These are phyloP conservation scores for Colletotrichum sp. DNA, from an alignment of 2,329 filamentous ascomycete genomes.

Conservation along the genomic window DNA sequence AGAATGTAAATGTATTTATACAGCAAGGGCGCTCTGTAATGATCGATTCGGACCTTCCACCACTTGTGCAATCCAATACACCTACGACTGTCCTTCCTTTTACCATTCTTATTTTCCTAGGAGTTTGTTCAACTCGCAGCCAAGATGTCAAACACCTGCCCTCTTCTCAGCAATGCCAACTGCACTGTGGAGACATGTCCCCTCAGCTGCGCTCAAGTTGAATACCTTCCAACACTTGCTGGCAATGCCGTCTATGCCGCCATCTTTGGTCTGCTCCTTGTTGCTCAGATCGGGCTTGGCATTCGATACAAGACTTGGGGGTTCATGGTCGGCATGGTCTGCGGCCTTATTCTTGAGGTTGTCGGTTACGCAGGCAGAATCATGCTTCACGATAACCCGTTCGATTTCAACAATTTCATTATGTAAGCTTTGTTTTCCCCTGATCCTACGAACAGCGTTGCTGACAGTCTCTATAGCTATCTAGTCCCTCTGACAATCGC, in stretches of 20 bases:
- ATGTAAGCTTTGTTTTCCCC: background rate
- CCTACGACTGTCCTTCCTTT: background rate
- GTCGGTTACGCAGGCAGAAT: conserved; percentile 68
- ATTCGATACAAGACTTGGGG: background rate
- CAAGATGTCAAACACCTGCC: background rate
- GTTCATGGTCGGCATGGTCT: background rate
- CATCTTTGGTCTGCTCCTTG: background rate
- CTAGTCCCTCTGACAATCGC: conserved; percentile 17
- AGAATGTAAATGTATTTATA: background rate
- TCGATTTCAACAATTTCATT: conserved; percentile 57
- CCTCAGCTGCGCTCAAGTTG: background rate
- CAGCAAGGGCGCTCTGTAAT: background rate
- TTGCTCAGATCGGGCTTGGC: background rate
- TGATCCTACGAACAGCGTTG: background rate
- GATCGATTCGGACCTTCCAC: background rate
- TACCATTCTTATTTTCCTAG: background rate
- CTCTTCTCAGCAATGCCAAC: background rate
- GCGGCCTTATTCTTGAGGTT: conserved; percentile 46
- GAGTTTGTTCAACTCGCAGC: background rate
- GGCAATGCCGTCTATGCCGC: background rate
- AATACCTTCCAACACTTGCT: background rate
- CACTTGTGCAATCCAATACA: background rate
- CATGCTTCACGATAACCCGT: conserved; percentile 61
- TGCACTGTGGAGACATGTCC: background rate
- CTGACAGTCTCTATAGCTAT: background rate